phyloP scores from a whole-genome alignment of 2,329 filamentous ascomycete genomes.

The Cladophialophora chaetospira region DNA sequence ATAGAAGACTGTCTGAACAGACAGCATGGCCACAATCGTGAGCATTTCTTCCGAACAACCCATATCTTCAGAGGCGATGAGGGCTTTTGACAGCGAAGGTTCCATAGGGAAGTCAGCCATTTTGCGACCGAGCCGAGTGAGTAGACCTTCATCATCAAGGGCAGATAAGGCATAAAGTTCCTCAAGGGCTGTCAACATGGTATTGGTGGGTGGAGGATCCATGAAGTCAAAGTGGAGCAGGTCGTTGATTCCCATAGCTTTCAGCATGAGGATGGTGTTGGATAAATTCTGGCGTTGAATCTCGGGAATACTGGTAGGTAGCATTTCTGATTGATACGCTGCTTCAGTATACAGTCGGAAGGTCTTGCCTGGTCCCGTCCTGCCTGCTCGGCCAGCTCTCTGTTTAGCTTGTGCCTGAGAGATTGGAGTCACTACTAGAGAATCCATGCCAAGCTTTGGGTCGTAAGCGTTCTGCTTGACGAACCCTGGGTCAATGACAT shows the following conservation, averaged over 20 bases:
- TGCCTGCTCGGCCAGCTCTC: constrained; percentile 84
- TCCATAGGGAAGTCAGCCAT: constrained; percentile 99
- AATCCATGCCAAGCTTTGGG: constrained; percentile 96
- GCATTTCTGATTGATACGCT: constrained; percentile 94
- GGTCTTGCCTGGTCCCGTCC: constrained; percentile 94
- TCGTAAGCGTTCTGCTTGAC: constrained; percentile 98
- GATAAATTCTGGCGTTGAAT: constrained; percentile 94
- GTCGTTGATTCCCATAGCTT: constrained; percentile 99
- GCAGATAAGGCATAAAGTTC: constrained; percentile 91
- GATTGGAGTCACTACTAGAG: constrained; percentile 90
- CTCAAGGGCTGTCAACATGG: constrained; percentile 93
- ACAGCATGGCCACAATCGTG: constrained; percentile 92
- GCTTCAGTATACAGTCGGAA: constrained; percentile 95
- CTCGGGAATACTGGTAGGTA: constrained; percentile 92
- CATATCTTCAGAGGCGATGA: constrained; percentile 84
- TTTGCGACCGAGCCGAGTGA: constrained; percentile 88
- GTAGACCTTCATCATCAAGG: constrained; percentile 88
- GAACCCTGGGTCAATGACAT: constrained; percentile 94
- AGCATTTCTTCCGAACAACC: constrained; percentile 92
- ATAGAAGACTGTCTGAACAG: constrained; percentile 84
- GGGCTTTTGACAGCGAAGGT: constrained; percentile 82
- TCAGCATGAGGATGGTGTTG: constrained; percentile 93
- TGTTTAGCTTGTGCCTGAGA: constrained; percentile 97
- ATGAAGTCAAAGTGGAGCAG: constrained; percentile 97
- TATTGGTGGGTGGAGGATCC: constrained; percentile 96